phyloP scores from a whole-genome alignment of 2,329 filamentous ascomycete genomes.

The Beauveria sp. region DNA sequence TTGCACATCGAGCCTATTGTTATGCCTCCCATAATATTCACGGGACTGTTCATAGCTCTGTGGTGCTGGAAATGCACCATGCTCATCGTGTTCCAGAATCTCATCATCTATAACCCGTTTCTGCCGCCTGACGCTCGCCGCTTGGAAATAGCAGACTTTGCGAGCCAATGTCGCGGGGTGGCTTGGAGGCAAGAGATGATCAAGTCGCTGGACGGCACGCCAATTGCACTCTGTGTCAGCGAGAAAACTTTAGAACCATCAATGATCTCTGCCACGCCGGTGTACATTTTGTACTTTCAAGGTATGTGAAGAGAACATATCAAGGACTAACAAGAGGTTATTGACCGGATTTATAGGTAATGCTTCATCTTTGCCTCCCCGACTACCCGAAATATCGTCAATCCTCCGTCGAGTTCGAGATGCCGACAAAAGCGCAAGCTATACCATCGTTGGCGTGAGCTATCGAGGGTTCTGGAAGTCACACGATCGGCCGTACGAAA shows the following conservation, averaged over 20 bases:
- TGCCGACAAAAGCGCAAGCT: conserved; percentile 26
- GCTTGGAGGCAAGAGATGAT: conserved; percentile 59
- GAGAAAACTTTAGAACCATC: conserved; percentile 22
- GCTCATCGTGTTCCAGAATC: conserved; percentile 72
- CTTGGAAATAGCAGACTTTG: conserved; percentile 60
- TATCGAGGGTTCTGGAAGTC: conserved; percentile 76
- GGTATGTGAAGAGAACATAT: conserved; percentile 26
- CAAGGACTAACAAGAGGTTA: neutral
- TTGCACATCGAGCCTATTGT: conserved; percentile 34
- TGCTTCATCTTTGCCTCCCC: conserved; percentile 49
- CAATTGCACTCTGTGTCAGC: conserved; percentile 52
- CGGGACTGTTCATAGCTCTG: conserved; percentile 55
- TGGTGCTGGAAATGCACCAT: conserved; percentile 63
- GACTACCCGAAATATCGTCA: conserved; percentile 48
- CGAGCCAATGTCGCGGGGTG: conserved; percentile 50
- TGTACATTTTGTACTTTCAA: conserved; percentile 52
- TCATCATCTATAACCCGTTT: conserved; percentile 75
- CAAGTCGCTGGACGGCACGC: conserved; percentile 55
- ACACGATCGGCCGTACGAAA: conserved; percentile 60
- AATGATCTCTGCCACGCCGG: conserved; percentile 19
- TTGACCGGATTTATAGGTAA: conserved; percentile 37
- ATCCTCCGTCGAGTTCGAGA: conserved; percentile 40
- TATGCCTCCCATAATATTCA: conserved; percentile 60
- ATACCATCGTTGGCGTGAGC: conserved; percentile 48
- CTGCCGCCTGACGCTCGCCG: conserved; percentile 62